Evolutionary conservation across 2,329 filamentous ascomycete genomes (phyloP).

Genomic region (Shiraia bambusicola): DNA sequence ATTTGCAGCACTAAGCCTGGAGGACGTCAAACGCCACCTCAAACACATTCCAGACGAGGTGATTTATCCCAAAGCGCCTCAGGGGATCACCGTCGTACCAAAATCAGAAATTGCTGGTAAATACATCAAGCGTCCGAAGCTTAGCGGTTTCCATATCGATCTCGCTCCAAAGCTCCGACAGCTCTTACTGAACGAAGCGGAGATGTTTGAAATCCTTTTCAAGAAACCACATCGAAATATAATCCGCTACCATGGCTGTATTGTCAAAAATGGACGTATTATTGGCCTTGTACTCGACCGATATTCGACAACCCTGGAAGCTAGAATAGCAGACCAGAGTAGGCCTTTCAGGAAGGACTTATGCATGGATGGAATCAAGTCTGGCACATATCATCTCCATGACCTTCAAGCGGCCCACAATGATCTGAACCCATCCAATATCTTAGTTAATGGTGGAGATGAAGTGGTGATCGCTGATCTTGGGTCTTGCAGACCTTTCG

Average conservation of each 20-base stretch:
- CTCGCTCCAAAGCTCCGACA: background rate
- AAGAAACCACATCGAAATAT: slow-evolving; percentile 16
- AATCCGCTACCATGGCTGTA: slow-evolving; percentile 14
- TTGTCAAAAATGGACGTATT: slow-evolving; percentile 16
- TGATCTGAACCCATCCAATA: slow-evolving; percentile 6
- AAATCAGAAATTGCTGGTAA: background rate
- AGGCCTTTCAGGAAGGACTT: background rate
- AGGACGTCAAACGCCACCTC: no score
- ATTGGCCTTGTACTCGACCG: slow-evolving; percentile 13
- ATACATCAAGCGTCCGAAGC: background rate
- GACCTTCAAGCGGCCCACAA: no score
- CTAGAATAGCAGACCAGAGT: background rate
- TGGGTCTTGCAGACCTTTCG: slow-evolving; percentile 6
- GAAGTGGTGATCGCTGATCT: slow-evolving; percentile 3
- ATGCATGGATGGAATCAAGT: background rate
- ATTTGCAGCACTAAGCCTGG: no score
- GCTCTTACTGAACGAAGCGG: slow-evolving; percentile 8
- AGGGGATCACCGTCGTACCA: background rate
- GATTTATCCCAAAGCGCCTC: background rate
- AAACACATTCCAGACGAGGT: background rate
- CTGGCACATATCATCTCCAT: background rate
- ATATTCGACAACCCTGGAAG: slow-evolving; percentile 1
- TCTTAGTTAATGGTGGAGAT: slow-evolving; percentile 1
- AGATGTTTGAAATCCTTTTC: slow-evolving; percentile 12
- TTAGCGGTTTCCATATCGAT: background rate